Percentiles rank a stretch among this genome's conserved stretches.
Conservation (phyloP, 1,284 basidiomycete species). For the Ustilago hordei region DNA sequence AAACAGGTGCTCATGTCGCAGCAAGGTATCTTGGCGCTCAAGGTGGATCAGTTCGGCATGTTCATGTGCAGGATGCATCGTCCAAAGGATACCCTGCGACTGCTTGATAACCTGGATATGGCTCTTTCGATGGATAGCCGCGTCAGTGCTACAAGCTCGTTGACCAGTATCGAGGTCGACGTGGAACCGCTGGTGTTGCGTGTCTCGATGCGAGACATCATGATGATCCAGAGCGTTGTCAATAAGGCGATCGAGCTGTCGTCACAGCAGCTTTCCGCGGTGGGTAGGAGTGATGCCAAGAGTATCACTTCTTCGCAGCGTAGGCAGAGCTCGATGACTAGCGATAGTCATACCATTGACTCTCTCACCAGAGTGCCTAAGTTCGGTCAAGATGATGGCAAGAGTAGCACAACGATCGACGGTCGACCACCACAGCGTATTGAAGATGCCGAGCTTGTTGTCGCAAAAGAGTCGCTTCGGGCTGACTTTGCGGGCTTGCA, state of each 20-base stretch:
- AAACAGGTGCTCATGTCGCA: slow-evolving; percentile 90
- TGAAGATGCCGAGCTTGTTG: slow-evolving; percentile 62
- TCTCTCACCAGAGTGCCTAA: slow-evolving; percentile 26
- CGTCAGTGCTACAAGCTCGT: slow-evolving; percentile 79
- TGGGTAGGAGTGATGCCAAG: slow-evolving; percentile 29
- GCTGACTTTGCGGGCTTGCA: slow-evolving; percentile 78
- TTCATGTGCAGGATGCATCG: slow-evolving; percentile 88
- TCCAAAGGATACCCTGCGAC: slow-evolving; percentile 83
- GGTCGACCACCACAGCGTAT: slow-evolving; percentile 20
- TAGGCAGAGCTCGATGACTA: slow-evolving; percentile 43
- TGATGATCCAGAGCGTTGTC: slow-evolving; percentile 87
- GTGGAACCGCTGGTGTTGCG: slow-evolving; percentile 85
- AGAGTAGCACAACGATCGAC: slow-evolving; percentile 17
- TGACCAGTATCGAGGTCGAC: slow-evolving; percentile 86
- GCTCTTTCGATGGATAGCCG: slow-evolving; percentile 88
- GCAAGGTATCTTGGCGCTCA: slow-evolving; percentile 88
- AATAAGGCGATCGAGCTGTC: slow-evolving; percentile 86
- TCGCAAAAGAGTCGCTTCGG: slow-evolving; percentile 63
- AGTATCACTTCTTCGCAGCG: slow-evolving; percentile 45
- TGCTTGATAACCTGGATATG: slow-evolving; percentile 92
- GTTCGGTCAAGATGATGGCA: slow-evolving; percentile 10
- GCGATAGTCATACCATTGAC: slow-evolving; percentile 42
- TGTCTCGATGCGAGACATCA: slow-evolving; percentile 91
- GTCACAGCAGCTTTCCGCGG: slow-evolving; percentile 48
- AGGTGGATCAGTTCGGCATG: slow-evolving; percentile 88